These are phyloP conservation scores for Tetrahymena malaccensis DNA, from an alignment of 73 alveolate genomes.

Conservation along the genomic window DNA sequence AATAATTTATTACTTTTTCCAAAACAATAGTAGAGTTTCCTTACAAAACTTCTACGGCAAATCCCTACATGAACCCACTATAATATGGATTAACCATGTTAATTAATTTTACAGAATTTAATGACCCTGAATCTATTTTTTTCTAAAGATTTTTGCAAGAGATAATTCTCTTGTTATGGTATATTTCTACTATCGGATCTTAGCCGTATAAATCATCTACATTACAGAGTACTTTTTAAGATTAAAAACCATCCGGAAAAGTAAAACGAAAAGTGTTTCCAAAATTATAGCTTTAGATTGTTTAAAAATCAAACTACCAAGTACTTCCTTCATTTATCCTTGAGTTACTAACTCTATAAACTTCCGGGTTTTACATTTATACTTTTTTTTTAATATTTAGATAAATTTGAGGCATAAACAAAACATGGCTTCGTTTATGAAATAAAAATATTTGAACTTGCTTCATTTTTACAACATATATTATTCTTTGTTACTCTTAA, in stretches of 20 bases:
- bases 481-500: not conserved
- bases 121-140: not conserved
- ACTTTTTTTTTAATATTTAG: not conserved
- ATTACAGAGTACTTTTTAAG: not conserved
- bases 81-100: not conserved
- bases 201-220: not conserved
- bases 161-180: not conserved
- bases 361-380: not conserved
- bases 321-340: not conserved
- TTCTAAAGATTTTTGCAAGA: not conserved
- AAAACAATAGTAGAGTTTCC: not conserved
- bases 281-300: not conserved
- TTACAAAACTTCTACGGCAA: not conserved
- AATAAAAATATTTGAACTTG: not conserved
- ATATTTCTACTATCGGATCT: not conserved
- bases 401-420: too few relatives aligned
- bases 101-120: not conserved
- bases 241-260: not conserved
- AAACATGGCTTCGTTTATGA: too few relatives aligned
- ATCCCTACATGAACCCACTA: not conserved
- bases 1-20: not conserved
- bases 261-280: not conserved
- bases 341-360: not conserved
- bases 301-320: not conserved
- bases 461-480: too few relatives aligned